Evolutionary conservation across 495 filamentous ascomycete genomes (phyloP).

Genomic region (Hamigera avellanea): DNA sequence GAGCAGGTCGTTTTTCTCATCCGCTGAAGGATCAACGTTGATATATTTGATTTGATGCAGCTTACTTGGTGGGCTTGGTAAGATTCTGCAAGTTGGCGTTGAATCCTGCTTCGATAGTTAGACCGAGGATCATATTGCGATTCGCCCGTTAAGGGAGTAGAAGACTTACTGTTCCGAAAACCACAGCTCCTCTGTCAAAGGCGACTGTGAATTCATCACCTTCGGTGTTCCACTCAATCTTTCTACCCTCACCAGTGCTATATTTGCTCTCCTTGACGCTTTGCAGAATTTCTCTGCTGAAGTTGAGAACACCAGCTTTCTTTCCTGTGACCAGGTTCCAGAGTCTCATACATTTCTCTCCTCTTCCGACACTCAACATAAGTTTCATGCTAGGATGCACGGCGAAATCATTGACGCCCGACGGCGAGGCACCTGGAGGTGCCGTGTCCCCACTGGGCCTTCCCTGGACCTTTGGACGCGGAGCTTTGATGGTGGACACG

Average conservation of each 20-base stretch:
- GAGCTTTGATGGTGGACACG: conserved; percentile 82
- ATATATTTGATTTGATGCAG: conserved; percentile 73
- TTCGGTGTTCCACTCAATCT: conserved; percentile 65
- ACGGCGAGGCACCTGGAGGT: conserved; percentile 65
- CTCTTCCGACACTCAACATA: conserved; percentile 80
- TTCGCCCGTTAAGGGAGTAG: background rate
- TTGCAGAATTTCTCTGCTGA: conserved; percentile 52
- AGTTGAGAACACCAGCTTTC: conserved; percentile 85
- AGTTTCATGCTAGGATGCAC: conserved; percentile 94
- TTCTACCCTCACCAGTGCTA: conserved; percentile 70
- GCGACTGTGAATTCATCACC: conserved; percentile 77
- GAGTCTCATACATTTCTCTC: conserved; percentile 80
- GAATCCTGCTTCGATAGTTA: conserved; percentile 44
- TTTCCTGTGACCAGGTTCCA: conserved; percentile 97
- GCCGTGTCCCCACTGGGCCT: conserved; percentile 87
- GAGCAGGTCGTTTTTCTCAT: conserved; percentile 41
- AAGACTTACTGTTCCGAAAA: conserved; percentile 66
- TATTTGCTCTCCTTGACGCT: conserved; percentile 65
- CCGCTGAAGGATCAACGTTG: conserved; percentile 25
- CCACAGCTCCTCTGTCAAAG: conserved; percentile 75
- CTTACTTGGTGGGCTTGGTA: conserved; percentile 61
- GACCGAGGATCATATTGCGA: background rate
- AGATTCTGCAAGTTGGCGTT: conserved; percentile 57
- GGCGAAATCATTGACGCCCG: conserved; percentile 91
- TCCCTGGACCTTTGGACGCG: conserved; percentile 70